phyloP scores from a whole-genome alignment of 2,329 filamentous ascomycete species.

The Alternaria sp. region DNA sequence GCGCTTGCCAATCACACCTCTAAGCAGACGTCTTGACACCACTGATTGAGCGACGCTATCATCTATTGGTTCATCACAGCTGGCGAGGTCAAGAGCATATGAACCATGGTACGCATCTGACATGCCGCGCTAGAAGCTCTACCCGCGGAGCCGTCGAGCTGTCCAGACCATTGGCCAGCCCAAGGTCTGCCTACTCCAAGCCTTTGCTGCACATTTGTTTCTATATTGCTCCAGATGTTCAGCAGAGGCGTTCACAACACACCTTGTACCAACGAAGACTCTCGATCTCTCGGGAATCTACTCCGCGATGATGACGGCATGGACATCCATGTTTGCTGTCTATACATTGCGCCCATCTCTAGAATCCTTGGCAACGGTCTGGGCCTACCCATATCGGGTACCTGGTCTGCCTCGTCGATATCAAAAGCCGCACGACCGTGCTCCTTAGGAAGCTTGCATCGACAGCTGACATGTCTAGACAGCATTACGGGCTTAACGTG shows the following conservation, averaged over 20 bases:
- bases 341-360: conserved; percentile 14
- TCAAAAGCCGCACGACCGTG: conserved; percentile 4
- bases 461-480: conserved; percentile 4
- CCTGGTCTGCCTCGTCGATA: conserved; percentile 7
- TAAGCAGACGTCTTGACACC: background rate
- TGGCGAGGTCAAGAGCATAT: background rate
- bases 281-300: background rate
- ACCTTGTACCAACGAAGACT: background rate
- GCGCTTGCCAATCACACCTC: background rate
- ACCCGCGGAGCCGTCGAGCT: background rate
- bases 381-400: conserved; percentile 9
- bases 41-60: background rate
- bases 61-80: background rate
- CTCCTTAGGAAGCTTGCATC: conserved; percentile 5
- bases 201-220: background rate
- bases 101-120: background rate
- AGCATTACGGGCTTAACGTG: background rate
- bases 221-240: background rate
- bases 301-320: conserved; percentile 25
- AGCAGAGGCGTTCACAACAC: background rate
- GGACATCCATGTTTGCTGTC: conserved; percentile 1
- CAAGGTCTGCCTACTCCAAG: background rate
- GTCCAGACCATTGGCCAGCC: background rate
- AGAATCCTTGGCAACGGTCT: conserved; percentile 36
- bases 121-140: conserved; percentile 1